Base-by-base conservation (phyloP, 2,329 filamentous ascomycete species). In the Aspergillus spinulosporus region DNA sequence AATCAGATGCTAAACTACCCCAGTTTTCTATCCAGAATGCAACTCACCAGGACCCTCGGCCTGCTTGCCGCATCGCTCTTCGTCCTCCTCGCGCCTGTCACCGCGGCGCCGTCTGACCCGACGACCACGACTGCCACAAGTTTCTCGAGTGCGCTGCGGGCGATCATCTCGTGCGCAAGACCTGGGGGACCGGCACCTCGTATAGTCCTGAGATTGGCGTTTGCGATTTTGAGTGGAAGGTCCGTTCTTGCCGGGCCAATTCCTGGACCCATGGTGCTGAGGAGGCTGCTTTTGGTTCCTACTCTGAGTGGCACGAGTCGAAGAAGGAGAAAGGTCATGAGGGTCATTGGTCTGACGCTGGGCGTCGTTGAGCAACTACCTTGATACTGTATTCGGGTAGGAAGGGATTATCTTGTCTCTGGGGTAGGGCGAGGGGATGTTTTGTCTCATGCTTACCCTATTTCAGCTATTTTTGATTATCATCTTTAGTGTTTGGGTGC, bases 131-230 rank as follows among this genome's bases (percentile, higher is more conserved):
- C 34, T 51, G 49, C 39, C 49, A 51, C 29, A 15, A 9, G 7
- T 51, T 51, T 28, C 43, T 43, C 49, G 49, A 51, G 28, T 51
- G 49, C 29, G 49, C 5, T 4, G 36, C 48, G 2, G 48, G 26
- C 4, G 36, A 26, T 2, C 28, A 14, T 21, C 36, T 36, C 6
- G 36, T 42, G 5, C 12, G 48, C 1, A 50, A 50, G 26, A 26
- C 34, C 36, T 50, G 48, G 26, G 36, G 36, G 1, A 36, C 48
- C 1, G 5, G 26, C 1, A 50, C 48, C 12, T 26, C 48, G 2
- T 50, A 50, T 5, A 42, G 26, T 26, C n/a, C 36, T 1, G 32
- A 31, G 21, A 39, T 42, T 5, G 48, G 37, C 12, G 36, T 40
- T 3, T 50, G 48, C 6, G 36, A 50, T n/a, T 42, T 31, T 40